A percentile compares a stretch with the other conserved stretches of the same genome.
These are phyloP conservation scores for Fusarium sp. DNA, from an alignment of 2,329 filamentous ascomycete species.

Conservation along the genomic window DNA sequence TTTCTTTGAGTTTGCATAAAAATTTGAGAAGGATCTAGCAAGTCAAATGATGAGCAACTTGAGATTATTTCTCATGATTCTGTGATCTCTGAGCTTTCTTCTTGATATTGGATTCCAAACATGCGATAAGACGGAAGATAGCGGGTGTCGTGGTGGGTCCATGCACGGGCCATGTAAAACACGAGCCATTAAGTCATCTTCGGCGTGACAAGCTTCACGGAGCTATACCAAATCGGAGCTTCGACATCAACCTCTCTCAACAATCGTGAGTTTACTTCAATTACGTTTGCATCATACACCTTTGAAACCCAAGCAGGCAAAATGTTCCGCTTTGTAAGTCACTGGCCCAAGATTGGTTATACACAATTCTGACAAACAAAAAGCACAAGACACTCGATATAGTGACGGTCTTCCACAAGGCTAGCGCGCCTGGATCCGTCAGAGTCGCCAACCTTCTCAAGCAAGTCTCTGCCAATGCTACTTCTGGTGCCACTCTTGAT, in stretches of 20 bases:
- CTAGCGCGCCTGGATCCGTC: conserved; percentile 77
- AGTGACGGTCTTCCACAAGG: conserved; percentile 95
- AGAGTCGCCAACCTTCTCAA: conserved; percentile 83
- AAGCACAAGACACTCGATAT: conserved; percentile 88
- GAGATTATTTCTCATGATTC: no score
- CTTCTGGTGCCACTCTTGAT: conserved; percentile 77
- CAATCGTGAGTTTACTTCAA: conserved; percentile 11
- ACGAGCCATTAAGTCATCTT: conserved; percentile 47
- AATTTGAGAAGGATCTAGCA: no score
- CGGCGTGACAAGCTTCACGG: conserved; percentile 46
- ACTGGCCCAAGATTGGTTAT: background rate
- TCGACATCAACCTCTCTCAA: conserved; percentile 40
- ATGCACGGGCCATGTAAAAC: conserved; percentile 43
- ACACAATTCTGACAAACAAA: conserved; percentile 35
- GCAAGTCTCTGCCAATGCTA: conserved; percentile 78
- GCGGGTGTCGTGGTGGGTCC: conserved; percentile 19
- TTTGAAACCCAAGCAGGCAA: conserved; percentile 35
- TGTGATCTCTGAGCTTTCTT: no score
- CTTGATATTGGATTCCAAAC: no score
- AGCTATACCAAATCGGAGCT: conserved; percentile 49
- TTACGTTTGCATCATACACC: conserved; percentile 10
- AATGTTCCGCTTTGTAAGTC: conserved; percentile 64
- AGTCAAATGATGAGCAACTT: no score
- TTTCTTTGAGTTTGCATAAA: no score
- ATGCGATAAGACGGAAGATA: conserved; percentile 11